Conservation (phyloP, 345 rosid genomes). For the Rhizophora apiculata region DNA sequence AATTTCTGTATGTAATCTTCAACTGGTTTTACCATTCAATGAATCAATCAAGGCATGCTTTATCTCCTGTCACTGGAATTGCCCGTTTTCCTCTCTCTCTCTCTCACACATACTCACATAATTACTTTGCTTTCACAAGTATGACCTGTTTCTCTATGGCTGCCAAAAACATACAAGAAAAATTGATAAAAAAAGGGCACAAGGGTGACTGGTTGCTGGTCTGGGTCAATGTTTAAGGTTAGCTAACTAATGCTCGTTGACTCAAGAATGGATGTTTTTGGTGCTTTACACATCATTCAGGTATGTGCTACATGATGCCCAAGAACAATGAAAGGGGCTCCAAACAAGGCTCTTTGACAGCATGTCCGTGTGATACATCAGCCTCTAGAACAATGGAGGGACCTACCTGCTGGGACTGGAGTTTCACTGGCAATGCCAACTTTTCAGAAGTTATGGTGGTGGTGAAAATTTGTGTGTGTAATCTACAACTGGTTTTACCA, state of each 20-base stretch:
- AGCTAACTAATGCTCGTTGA: too few species aligned
- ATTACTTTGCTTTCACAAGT: not conserved
- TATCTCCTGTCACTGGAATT: not conserved
- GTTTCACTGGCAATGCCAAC: conserved; percentile 99
- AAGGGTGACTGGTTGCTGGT: too few species aligned
- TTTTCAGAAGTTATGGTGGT: conserved; percentile 52
- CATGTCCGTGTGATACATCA: too few species aligned
- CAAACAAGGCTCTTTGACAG: too few species aligned
- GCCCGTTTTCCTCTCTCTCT: too few species aligned
- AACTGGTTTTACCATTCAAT: not conserved
- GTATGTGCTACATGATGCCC: too few species aligned
- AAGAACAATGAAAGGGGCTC: too few species aligned
- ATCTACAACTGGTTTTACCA: not conserved
- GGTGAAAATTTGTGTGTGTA: not conserved
- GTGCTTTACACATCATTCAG: too few species aligned
- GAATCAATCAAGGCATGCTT: not conserved
- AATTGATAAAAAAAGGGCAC: too few species aligned
- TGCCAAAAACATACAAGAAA: not conserved
- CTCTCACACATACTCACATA: too few species aligned
- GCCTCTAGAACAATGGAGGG: conserved; percentile 52
- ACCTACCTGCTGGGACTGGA: conserved; percentile 57
- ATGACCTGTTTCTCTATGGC: not conserved
- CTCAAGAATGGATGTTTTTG: too few species aligned
- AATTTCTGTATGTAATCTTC: not conserved
- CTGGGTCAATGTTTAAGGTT: too few species aligned